Base-by-base conservation (phyloP, 163 green algal species). In the Scenedesmus sp. region DNA sequence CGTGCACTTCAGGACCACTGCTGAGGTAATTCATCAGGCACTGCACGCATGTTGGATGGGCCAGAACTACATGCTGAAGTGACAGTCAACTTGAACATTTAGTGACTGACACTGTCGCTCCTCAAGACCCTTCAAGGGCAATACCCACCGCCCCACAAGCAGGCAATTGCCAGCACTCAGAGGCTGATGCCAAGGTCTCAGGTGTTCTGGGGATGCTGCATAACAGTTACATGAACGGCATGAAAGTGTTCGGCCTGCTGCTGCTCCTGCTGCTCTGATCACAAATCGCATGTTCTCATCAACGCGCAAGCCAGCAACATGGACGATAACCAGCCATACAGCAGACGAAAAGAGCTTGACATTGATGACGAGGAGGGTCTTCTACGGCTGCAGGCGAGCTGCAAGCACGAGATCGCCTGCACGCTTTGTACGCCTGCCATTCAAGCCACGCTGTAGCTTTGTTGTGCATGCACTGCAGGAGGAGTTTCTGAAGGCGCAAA, bases 361-460 rank as follows among this genome's bases (percentile, higher is more conserved):
- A 26, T 81, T 0, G 61, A 89, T n/a, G 85, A 90, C 70, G 85
- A 90, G 20, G 85, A 83, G 30, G 65, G 65, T 1, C 46, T 90
- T 18, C 68, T 90, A 13, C 49, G 46, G 20, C 73, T 90, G 68
- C 85, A 90, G 85, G 85, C 59, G 33, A 42, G 30, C 18, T 16
- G 72, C 35, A 46, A 18, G 35, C 72, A 56, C 35, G 7, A 2
- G 44, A 61, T 51, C 42, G 4, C 0, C 10, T 40, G n/a, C 79
- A 24, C 51, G 30, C 53, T 42, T 61, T 33, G 40, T 26, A 30
- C 35, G 51, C 33, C 20, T 44, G 30, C 26, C 20, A 20, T 72
- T 2, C 0, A n/a, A 15, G 18, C 6, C 7, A 37, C 35, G 43
- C 82, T 46, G 33, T 16, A 87, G 46, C n/a, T 70, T 10, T 40